A percentile compares a stretch with the other conserved stretches of the same genome.
Conservation (phyloP, 805 yeast species). For the Cyberlindnera mississippiensis region DNA sequence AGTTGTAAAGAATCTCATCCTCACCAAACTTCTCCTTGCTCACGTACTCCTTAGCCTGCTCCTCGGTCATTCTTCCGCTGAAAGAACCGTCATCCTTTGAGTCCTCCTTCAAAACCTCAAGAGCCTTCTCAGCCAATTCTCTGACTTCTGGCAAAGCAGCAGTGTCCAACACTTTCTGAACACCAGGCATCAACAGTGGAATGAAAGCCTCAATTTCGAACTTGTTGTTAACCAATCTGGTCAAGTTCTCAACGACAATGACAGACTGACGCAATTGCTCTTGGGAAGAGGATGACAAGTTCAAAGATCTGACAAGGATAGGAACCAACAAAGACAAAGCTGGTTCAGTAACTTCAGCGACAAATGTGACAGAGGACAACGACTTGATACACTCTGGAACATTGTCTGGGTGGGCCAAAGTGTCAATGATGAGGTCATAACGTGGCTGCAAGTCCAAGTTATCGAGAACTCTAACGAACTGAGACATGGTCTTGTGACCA, state of each 20-base stretch:
- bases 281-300: slow-evolving; percentile 80
- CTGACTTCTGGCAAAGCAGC: slow-evolving; percentile 97
- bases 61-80: slow-evolving; percentile 65
- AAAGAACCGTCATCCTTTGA: slow-evolving; percentile 67
- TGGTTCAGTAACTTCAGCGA: slow-evolving; percentile 97
- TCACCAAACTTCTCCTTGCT: slow-evolving; percentile 29
- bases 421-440: slow-evolving; percentile 76
- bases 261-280: slow-evolving; percentile 97
- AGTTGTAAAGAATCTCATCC: slow-evolving; percentile 40
- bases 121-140: slow-evolving; percentile 85
- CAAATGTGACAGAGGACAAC: slow-evolving; percentile 90
- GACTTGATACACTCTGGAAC: slow-evolving; percentile 88
- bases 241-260: slow-evolving; percentile 90
- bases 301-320: slow-evolving; percentile 82
- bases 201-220: slow-evolving; percentile 85
- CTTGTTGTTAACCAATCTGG: slow-evolving; percentile 91
- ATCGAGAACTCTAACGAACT: slow-evolving; percentile 78
- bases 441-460: slow-evolving; percentile 89
- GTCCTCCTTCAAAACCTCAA: slow-evolving; percentile 77
- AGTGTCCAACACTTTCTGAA: slow-evolving; percentile 78
- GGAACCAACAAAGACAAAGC: slow-evolving; percentile 89
- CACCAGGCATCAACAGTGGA: slow-evolving; percentile 88
- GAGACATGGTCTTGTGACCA: slow-evolving; percentile 67
- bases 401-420: slow-evolving; percentile 85
- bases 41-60: slow-evolving; percentile 47